Evolutionary conservation across 1,284 basidiomycete species (phyloP), one percentile per base, ranked within the genome.

Genomic region (Ceratorhiza oryzae-sativae): DNA sequence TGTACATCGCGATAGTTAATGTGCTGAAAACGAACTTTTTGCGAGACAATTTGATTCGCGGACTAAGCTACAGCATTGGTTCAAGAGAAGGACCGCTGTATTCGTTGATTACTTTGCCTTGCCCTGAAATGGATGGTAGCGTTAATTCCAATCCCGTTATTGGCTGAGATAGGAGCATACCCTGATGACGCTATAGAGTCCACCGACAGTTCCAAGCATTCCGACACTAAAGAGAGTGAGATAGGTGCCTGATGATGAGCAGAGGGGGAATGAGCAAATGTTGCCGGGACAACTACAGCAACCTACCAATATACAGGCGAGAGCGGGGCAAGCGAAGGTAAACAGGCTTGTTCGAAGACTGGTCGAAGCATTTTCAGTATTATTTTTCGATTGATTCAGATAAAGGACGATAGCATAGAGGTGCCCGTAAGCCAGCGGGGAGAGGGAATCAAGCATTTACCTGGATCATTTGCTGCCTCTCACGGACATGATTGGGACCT

Each of bases 391-490:
- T 13, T 13, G 8, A 39, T 39, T 13, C 6, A 6, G 30, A 30
- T n/a, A 18, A 36, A 32, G 18, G 51, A 34, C 36, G 20, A 48
- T 30, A 61, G 46, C 45, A 45, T 58, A 49, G 30, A 49, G 58
- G 32, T 53, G 39, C n/a, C 18, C 15, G 9, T 18, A 13, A 18
- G 71, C 51, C 15, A 60, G 36, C 51, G 36, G 25, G 46, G 61
- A 61, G 12, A 4, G 27, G 32, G 53, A 49, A 68, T 18, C 59
- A 27, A 45, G 75, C 74, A 77, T 81, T 62, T 72, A 90, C 90
- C 84, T 92, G 91, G 79, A 86, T 84, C 71, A 78, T 73, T 81
- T 81, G 86, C 81, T 92, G 90, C 79, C 80, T 87, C 81, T 89
- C 86, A 61, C 86, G 78, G 74, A 91, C 84, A 72, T 78, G 79